Evolutionary conservation across 2,329 filamentous ascomycete genomes (phyloP), one percentile per base, ranked within the genome.

Genomic region (Alternaria alternata): DNA sequence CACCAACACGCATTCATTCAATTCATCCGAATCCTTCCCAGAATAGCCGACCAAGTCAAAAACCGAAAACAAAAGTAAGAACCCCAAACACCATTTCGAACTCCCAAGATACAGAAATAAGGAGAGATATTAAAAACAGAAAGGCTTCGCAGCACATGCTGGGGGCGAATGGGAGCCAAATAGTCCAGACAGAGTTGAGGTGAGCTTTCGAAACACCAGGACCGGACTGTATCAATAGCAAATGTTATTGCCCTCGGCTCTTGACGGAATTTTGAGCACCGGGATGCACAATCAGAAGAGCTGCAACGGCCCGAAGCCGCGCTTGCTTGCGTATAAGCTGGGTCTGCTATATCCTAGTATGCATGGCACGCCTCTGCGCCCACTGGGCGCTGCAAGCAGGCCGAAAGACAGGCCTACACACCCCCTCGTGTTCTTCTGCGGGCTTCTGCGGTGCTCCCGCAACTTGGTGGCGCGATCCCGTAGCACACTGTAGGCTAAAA

Each of bases 301-400:
- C 46, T 57, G 60, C 60, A 63, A 63, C 64, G 64, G 64, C 49
- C 63, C 64, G 64, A 65, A 34, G 64, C 60, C 62, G 59, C 34
- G 38, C 36, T 34, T 30, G 38, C 49, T 47, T 30, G 32, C 49
- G 36, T 57, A 49, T 52, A 22, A 18, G 26, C 42, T 12, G 48
- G 52, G 44, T 16, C 22, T 39, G 26, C 24, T 49, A 61, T 55
- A 56, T 42, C 47, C 24, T 8, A 56, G 47, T 52, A 39, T 39
- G 26, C 46, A 36, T 14, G 32, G 30, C 30, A 49, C 46, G 30
- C 20, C 46, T 34, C 30, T 28, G 18, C 46, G 46, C 18, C 18
- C 46, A 48, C 46, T 48, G 32, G 32, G 12, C 20, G 20, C 46
- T 2, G 46, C 14, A 24, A 49, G 30, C 46, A 49, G 46, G 30